Base-by-base conservation (phyloP, 2,329 filamentous ascomycete species). In the Teratosphaeria gauchensis region DNA sequence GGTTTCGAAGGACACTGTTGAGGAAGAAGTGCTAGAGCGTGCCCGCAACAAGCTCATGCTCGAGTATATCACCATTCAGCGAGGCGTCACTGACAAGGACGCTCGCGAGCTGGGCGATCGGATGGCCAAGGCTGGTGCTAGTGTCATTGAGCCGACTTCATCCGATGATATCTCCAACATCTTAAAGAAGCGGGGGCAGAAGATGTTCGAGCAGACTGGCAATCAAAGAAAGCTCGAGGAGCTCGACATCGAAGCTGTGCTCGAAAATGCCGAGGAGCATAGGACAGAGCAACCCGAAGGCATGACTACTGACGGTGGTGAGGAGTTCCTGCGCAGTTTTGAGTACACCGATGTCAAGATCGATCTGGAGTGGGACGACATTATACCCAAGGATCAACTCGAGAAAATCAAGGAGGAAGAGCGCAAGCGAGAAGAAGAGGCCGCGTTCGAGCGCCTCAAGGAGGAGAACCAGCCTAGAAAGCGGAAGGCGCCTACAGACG, bases 331-430 rank as follows among this genome's bases (percentile, higher is more conserved):
- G 77, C 85, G 83, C 65, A 87, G 84, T 61, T 89, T 89, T 66
- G 91, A 97, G 70, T 95, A 96, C 69, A 96, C 94, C 1, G 94
- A 99, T 73, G 92, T 97, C 74, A 97, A 97, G 75, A 89, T 97
- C 61, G 82, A 97, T 64, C 85, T 97, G 30, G 91, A 95, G 65
- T 99, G 94, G 94, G 94, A 99, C 68, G 89, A 97, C 65, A 99
- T 99, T 67, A 97, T 99, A 66, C 95, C 94, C 0, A 91, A 92
- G 60, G 91, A 96, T 7, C 86, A 96, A 68, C 82, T 99, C 19
- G 92, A 92, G 16, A 86, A 86, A 61, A 88, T 97, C 74, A 96
- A 95, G 72, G 86, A 85, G 0, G 90, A 95, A 55, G 92, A 97
- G 68, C 89, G 95, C 65, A 85, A 87, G 72, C 88, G 88, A 69